Percentiles rank a stretch among this genome's conserved stretches.
Evolutionary conservation across 495 filamentous ascomycete species (phyloP).

Genomic region (Extremus antarcticus): DNA sequence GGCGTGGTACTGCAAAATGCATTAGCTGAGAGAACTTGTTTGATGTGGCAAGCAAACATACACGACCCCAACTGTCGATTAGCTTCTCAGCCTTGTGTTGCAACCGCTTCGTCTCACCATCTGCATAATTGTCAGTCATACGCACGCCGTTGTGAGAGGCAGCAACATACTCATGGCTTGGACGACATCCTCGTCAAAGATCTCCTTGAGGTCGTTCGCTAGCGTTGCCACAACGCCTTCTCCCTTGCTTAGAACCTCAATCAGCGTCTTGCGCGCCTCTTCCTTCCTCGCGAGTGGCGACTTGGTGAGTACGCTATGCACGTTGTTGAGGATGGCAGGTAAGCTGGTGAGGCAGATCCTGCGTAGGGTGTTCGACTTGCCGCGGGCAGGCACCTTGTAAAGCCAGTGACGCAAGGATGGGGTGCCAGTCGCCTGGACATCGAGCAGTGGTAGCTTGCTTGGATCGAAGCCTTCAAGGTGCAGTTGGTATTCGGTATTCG

Average conservation of each 20-base stretch:
- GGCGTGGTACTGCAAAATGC: neutral
- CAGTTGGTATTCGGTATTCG: conserved; percentile 2
- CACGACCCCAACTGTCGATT: neutral
- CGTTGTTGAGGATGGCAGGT: neutral
- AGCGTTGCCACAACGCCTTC: neutral
- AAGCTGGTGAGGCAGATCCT: neutral
- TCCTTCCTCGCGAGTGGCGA: conserved; percentile 1
- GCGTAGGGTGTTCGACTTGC: neutral
- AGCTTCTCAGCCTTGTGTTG: neutral
- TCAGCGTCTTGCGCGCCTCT: neutral
- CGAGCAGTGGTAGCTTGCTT: neutral
- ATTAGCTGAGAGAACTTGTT: neutral
- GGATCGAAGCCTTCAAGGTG: conserved; percentile 7
- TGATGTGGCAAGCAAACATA: neutral
- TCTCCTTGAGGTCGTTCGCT: neutral
- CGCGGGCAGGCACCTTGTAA: neutral
- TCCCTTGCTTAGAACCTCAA: neutral
- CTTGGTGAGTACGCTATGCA: conserved; percentile 4
- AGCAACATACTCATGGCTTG: neutral
- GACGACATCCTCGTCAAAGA: neutral
- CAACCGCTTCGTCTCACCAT: neutral
- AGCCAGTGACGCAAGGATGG: neutral
- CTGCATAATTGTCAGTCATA: neutral
- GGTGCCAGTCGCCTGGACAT: conserved; percentile 7
- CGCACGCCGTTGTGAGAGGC: neutral